Base-by-base conservation (phyloP, 129 eudicot genomes). In the Kitagawia praeruptora region DNA sequence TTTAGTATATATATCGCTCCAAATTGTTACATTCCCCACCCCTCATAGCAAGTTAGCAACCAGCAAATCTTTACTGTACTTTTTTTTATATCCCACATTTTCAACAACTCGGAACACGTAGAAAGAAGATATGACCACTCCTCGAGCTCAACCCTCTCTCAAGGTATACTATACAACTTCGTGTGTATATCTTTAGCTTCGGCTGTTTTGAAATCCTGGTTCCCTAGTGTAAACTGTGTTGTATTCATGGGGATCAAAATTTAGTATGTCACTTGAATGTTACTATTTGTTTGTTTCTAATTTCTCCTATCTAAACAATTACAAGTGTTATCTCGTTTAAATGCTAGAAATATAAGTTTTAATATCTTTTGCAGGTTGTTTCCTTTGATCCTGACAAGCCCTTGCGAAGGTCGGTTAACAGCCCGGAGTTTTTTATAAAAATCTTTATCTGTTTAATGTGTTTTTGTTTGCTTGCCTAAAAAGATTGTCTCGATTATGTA, bases 351-450 rank as follows among this genome's bases (percentile, higher is more conserved):
- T 21, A 40, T 18, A 71, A 19, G 0, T 44, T 0, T n/a, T n/a
- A 4, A 73, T 44, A 21, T 44, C 19, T 74, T 71, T 1, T 40
- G 25, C 84, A 84, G 90, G 86, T 82, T 77, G 82, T 70, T 74
- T 84, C 81, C 61, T 81, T 79, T 76, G 77, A 71, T 0, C 54
- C 77, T 16, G 56, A 58, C 73, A 84, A 80, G 77, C 2, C 67
- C 19, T 7, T 54, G 64, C 76, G 54, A 79, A 84, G 90, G 90
- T 87, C 42, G 51, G 90, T 77, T 75, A 66, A 64, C 56, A 44
- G 38, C 76, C 51, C 8, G 25, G 64, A 31, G 3, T 38, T 18
- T 16, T 1, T 21, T 61, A 25, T 38, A 23, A 28, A 45, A 23
- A 49, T 46, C 39, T 21, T n/a, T 38, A 34, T 23, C 12, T 42